Evolutionary conservation across 345 rosid genomes (phyloP), one percentile per base, ranked within the genome.

Genomic region (Gossypium arboreum): DNA sequence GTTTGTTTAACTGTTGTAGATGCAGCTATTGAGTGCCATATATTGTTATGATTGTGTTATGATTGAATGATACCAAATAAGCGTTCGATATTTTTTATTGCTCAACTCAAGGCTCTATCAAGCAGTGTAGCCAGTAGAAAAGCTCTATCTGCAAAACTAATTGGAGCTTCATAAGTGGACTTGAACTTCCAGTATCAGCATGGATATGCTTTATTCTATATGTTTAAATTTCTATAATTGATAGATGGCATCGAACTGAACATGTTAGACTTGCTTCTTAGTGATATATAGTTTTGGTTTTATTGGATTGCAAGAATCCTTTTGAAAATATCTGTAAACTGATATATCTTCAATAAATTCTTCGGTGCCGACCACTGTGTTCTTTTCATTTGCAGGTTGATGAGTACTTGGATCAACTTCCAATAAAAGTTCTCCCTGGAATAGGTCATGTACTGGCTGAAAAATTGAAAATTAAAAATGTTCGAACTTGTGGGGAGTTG

Each of bases 381-480:
- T 76, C 44, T 80, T 67, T 41, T 59, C 63, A 15, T 74, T 6
- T 68, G 71, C 76, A 94, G 98, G 97, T 92, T 75, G 92, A 88
- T 68, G 89, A 88, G 76, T 88, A 83, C 81, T 80, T 94, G 70
- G 73, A 76, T 78, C 84, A 86, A 80, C 97, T 92, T 80, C 90
- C 95, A 58, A 83, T 91, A 54, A 84, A 88, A 72, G 85, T 84
- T 71, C 97, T 94, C 77, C 97, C 97, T 10, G 98, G 97, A 74
- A 91, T 94, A 81, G 98, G 98, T 60, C 70, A 84, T 84, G 94
- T 86, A 78, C 82, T 94, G 65, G 92, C 87, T 84, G 91, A 88
- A 77, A 92, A 89, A 86, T 83, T 94, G 85, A 91, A 83, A 87
- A 87, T 75, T 70, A 86, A 71, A 81, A 88, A 85, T 82, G 43